A percentile compares a stretch with the other conserved stretches of the same genome.
Evolutionary conservation across 495 filamentous ascomycete species (phyloP).

Genomic region (Penicillium turbatum): DNA sequence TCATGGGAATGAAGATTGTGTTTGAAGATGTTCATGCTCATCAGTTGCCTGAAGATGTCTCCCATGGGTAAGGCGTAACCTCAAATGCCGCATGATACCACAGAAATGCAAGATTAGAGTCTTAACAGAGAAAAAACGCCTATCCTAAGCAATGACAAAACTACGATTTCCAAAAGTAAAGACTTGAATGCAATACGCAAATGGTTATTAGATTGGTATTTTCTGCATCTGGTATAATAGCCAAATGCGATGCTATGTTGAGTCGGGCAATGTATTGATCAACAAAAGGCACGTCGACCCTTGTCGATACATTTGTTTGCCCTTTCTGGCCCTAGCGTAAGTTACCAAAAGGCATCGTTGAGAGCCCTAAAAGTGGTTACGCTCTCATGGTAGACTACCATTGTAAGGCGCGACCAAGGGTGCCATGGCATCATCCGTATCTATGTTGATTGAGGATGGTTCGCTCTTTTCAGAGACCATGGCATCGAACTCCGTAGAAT

Average conservation of each 20-base stretch:
- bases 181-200: neutral
- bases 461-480: neutral
- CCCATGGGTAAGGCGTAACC: neutral
- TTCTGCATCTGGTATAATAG: neutral
- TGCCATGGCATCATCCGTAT: neutral
- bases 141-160: too few species aligned
- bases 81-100: neutral
- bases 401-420: too few species aligned
- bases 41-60: neutral
- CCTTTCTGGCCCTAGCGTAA: neutral
- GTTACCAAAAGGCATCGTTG: neutral
- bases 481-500: neutral
- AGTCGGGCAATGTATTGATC: neutral
- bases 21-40: neutral
- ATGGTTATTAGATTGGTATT: neutral
- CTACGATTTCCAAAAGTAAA: too few species aligned
- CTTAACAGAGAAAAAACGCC: too few species aligned
- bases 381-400: neutral
- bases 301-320: neutral
- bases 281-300: neutral
- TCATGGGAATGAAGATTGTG: neutral
- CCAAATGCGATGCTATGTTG: neutral
- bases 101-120: neutral
- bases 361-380: neutral
- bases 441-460: neutral